Evolutionary conservation across 306 rosid species (phyloP).

Genomic region (Begonia loranthoides): DNA sequence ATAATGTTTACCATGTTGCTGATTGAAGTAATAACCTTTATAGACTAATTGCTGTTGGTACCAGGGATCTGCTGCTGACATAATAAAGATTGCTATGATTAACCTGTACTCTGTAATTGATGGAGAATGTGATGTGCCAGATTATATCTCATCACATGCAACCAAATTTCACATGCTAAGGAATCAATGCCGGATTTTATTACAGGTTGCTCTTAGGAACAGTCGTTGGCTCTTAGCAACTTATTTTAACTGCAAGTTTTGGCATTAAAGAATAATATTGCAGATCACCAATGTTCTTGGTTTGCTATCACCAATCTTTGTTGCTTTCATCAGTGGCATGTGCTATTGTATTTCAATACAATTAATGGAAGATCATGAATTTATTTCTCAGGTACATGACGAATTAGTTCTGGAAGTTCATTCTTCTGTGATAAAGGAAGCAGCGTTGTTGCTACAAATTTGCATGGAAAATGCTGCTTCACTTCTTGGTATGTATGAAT

Average conservation of each 20-base stretch:
- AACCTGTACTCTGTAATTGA: slow-evolving; percentile 44
- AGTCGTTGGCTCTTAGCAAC: not conserved
- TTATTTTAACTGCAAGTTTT: too few species aligned
- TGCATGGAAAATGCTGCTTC: slow-evolving; percentile 90
- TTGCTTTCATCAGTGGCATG: not conserved
- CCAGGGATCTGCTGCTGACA: slow-evolving; percentile 96
- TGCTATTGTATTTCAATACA: not conserved
- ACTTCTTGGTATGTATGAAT: slow-evolving; percentile 56
- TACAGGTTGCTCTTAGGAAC: slow-evolving; percentile 47
- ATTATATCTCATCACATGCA: slow-evolving; percentile 28
- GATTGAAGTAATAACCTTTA: slow-evolving; percentile 3
- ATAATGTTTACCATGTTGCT: not conserved
- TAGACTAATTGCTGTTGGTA: slow-evolving; percentile 14
- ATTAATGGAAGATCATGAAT: slow-evolving; percentile 4
- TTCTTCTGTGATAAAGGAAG: slow-evolving; percentile 62
- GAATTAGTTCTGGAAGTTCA: slow-evolving; percentile 90
- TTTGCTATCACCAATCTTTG: not conserved
- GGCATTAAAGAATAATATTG: not conserved
- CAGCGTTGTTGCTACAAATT: slow-evolving; percentile 52
- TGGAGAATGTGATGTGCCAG: slow-evolving; percentile 23
- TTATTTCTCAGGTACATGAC: slow-evolving; percentile 67
- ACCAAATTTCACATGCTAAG: slow-evolving; percentile 32
- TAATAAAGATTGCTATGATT: slow-evolving; percentile 84
- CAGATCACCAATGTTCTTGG: not conserved
- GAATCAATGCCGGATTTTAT: slow-evolving; percentile 61